Conservation (phyloP, 2,329 filamentous ascomycete genomes). For the Cladophialophora carrionii region DNA sequence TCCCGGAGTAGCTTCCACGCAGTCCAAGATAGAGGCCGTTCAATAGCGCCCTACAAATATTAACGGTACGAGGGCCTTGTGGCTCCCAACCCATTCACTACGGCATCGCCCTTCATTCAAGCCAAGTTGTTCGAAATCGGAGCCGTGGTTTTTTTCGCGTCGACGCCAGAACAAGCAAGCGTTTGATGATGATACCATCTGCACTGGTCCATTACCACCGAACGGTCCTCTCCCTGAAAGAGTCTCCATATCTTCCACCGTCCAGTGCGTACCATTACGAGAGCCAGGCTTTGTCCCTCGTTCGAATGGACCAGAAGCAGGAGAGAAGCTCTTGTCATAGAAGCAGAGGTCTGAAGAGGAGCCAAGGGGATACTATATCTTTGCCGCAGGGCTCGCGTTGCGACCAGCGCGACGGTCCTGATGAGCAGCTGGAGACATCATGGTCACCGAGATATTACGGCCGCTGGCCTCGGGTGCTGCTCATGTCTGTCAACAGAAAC, state of each 20-base stretch:
- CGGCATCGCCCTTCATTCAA: too few species aligned
- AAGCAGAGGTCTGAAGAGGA: background rate
- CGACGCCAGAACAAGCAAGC: too few species aligned
- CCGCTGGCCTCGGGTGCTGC: background rate
- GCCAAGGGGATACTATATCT: background rate
- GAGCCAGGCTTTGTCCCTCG: too few species aligned
- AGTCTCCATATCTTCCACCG: too few species aligned
- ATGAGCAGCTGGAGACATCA: background rate
- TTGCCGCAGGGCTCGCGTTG: background rate
- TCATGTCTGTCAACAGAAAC: background rate
- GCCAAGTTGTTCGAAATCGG: too few species aligned
- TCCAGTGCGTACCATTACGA: too few species aligned
- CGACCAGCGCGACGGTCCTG: background rate
- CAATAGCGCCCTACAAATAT: too few species aligned
- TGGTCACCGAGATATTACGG: background rate
- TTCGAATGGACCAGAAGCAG: background rate
- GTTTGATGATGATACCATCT: too few species aligned
- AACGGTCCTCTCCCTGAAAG: too few species aligned
- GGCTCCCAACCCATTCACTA: background rate
- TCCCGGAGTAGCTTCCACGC: background rate
- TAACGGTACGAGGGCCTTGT: background rate
- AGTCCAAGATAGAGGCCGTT: background rate
- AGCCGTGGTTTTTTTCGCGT: too few species aligned
- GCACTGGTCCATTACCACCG: too few species aligned
- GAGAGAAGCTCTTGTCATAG: background rate